Conservation (phyloP, 805 yeast species). For the Nakazawaea wickerhamii region DNA sequence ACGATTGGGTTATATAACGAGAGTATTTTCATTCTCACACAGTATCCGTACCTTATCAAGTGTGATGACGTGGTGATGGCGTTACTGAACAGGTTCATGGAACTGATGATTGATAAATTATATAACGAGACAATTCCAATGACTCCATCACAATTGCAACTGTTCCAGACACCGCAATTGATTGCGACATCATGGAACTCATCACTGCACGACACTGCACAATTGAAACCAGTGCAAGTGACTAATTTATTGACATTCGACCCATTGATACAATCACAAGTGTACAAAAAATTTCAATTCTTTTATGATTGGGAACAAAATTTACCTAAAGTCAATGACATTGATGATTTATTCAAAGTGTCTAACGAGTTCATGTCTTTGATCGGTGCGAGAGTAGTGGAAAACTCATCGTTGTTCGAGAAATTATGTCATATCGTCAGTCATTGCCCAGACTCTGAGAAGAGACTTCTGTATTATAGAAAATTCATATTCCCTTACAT, state of each 20-base stretch:
- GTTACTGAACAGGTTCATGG: conserved; percentile 45
- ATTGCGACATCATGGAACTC: conserved; percentile 21
- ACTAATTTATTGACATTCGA: conserved; percentile 9
- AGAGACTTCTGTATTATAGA: conserved; percentile 61
- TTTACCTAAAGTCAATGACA: conserved; percentile 31
- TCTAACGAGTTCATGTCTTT: conserved; percentile 47
- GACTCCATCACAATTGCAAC: conserved; percentile 7
- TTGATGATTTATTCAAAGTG: conserved; percentile 41
- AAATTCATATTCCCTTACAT: conserved; percentile 63
- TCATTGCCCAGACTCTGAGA: conserved; percentile 18
- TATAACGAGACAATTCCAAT: conserved; percentile 22
- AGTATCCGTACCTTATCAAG: conserved; percentile 56
- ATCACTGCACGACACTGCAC: background rate
- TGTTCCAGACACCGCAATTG: conserved; percentile 22
- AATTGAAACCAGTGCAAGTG: conserved; percentile 5
- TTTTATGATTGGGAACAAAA: conserved; percentile 49
- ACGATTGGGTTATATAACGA: conserved; percentile 60
- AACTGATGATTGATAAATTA: conserved; percentile 45
- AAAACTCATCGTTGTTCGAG: conserved; percentile 41
- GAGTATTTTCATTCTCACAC: conserved; percentile 49
- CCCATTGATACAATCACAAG: background rate
- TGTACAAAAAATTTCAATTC: conserved; percentile 22
- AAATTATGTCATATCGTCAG: conserved; percentile 59
- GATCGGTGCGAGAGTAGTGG: conserved; percentile 50
- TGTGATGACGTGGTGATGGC: conserved; percentile 44